Evolutionary conservation across 768 basidiomycete species (phyloP), one percentile per base, ranked within the genome.

Genomic region (Termitomyces sp.): DNA sequence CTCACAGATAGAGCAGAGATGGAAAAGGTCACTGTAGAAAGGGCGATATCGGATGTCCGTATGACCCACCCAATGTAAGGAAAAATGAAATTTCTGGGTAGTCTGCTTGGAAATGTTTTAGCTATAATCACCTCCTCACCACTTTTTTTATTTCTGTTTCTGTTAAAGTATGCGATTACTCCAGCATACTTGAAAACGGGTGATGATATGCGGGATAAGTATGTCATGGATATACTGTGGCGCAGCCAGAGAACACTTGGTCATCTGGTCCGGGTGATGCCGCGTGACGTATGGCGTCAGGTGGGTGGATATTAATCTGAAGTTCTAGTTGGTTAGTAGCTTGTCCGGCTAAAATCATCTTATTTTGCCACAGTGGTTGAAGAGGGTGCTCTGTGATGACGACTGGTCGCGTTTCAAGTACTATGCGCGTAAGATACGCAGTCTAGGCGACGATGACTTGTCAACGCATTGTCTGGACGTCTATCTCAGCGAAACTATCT

Each of bases 261-360:
- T 4, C 46, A 2, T 28, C 40, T 55, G 9, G 10, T 55, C 28
- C 35, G 41, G 10, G 54, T 55, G 17, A 55, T 55, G 54, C 54
- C 54, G 19, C 24, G 38, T n/a, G 45, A 41, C 22, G 35, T 55
- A 34, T 50, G 37, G 46, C 12, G 21, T 19, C 3, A 28, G 2
- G 12, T 15, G 9, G 44, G 17, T n/a, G 12, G 3, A 37, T 37
- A 4, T 9, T 5, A 30, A 3, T 9, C 30, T 12, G 2, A 6
- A 37, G n/a, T n/a, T n/a, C n/a, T 28, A 28, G 2, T 6, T 28
- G 14, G 5, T 37, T 30, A 44, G 15, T 28, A 28, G 26, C 28
- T 8, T 6, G 4, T 19, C 28, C 41, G 45, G 3, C 19, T 19
- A 19, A 19, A 35, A 14, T 52, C 5, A 42, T 5, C 11, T 21